These are phyloP conservation scores for Loxodes magnus DNA, from an alignment of 73 alveolate species.

Conservation along the genomic window DNA sequence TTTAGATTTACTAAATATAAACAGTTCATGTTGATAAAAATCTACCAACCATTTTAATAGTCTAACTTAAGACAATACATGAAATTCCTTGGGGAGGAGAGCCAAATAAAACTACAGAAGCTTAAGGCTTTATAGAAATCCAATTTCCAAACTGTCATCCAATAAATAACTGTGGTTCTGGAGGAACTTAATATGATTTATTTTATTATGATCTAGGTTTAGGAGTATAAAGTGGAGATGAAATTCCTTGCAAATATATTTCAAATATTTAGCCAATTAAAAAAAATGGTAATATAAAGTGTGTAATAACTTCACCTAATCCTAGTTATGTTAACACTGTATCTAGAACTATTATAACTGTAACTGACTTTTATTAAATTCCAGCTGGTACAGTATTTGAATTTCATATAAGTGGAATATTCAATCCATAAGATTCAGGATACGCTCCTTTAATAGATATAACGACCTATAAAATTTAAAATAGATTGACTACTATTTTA, in stretches of 20 bases:
- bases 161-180: too few species aligned
- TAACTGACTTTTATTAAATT: background rate
- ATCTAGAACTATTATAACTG: constrained; percentile 1
- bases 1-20: background rate
- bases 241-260: too few species aligned
- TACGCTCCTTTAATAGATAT: background rate
- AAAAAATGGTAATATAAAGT: too few species aligned
- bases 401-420: background rate
- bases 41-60: constrained; percentile 2
- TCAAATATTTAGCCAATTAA: too few species aligned
- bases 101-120: background rate
- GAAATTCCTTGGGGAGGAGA: constrained; percentile 5
- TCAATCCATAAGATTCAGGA: background rate
- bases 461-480: background rate
- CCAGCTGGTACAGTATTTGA: constrained; percentile 8
- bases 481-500: too few species aligned
- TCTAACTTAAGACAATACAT: background rate
- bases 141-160: constrained; percentile 4
- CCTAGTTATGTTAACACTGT: constrained; percentile 6
- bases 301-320: too few species aligned
- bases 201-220: too few species aligned
- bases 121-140: constrained; percentile 7
- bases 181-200: too few species aligned
- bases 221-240: too few species aligned
- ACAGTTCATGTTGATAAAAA: background rate